These are phyloP conservation scores for Microbotryomycetes sp. DNA, from an alignment of 1,284 basidiomycete species.

Conservation along the genomic window DNA sequence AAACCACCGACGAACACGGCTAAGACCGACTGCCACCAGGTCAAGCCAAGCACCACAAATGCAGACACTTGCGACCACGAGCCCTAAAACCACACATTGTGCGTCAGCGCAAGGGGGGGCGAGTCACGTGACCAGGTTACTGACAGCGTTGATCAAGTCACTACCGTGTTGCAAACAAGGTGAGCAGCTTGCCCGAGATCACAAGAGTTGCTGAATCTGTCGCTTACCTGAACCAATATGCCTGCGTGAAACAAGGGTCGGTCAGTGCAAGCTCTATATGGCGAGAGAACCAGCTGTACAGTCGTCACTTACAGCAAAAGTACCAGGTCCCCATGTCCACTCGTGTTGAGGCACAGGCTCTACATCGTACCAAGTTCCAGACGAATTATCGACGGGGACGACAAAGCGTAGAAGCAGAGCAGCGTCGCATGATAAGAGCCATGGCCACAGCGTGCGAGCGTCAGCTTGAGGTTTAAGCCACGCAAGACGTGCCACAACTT, in stretches of 20 bases:
- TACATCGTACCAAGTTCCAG: conserved; percentile 60
- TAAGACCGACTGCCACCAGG: conserved; percentile 9
- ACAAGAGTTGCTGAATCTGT: background rate
- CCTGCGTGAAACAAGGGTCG: no score
- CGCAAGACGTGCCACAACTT: background rate
- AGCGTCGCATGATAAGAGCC: no score
- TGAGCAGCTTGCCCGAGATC: background rate
- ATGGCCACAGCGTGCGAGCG: no score
- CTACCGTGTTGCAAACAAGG: background rate
- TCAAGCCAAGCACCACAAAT: conserved; percentile 3
- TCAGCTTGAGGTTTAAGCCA: no score
- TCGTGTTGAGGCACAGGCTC: conserved; percentile 57
- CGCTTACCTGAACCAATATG: background rate
- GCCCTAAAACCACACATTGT: background rate
- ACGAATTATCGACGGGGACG: no score
- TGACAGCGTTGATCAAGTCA: background rate
- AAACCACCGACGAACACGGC: conserved; percentile 19
- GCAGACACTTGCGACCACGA: conserved; percentile 14
- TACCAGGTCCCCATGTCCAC: conserved; percentile 59
- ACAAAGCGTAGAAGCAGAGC: no score
- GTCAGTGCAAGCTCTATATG: no score
- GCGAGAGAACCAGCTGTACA: no score
- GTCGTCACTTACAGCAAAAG: conserved; percentile 42
- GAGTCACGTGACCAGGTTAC: background rate
- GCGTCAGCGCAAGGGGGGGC: background rate